Base-by-base conservation (phyloP, 495 filamentous ascomycete species). In the Durotheca rogersii region DNA sequence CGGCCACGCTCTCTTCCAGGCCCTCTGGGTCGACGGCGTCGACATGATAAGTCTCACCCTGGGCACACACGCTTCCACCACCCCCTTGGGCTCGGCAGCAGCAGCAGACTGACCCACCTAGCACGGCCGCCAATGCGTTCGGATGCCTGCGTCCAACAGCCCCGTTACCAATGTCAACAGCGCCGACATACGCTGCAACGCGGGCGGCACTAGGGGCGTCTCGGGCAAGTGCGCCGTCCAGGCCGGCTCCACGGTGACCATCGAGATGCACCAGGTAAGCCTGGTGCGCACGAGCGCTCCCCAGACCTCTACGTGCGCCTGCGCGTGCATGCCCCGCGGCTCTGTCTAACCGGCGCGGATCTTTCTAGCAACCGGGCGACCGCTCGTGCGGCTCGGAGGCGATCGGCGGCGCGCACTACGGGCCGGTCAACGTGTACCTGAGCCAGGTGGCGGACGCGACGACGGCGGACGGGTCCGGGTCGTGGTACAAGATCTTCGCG, bases 351-450 rank as follows among this genome's bases (percentile, higher is more conserved):
- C n/a, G n/a, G n/a, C n/a, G n/a, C n/a, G n/a, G n/a, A n/a, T n/a
- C n/a, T n/a, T n/a, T n/a, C n/a, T n/a, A 70, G 46, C 75, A 77
- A 62, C 73, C 74, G 20, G 71, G 68, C 14, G 70, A 73, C 56
- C 67, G 75, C 15, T 51, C 21, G 3, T 79, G 75, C 50, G 50
- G 36, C 16, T 66, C 62, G 17, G 68, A 75, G 14, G 75, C 75
- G 23, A 74, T 79, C 42, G 75, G 75, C 2, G 75, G 75, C 29
- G 68, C 70, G 25, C 78, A 81, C 52, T 77, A 74, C 47, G 75
- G 75, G 6, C 75, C 75, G 1, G 75, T 77, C 20, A 67, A 74
- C 29, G 67, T 73, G 16, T 79, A 79, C 61, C 67, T 79, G 29
- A 67, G 68, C 60, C 67, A 73, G 48, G 75, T 78, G 25, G 17